Base-by-base conservation (phyloP, 2,329 filamentous ascomycete species). In the Beauveria caledonica region DNA sequence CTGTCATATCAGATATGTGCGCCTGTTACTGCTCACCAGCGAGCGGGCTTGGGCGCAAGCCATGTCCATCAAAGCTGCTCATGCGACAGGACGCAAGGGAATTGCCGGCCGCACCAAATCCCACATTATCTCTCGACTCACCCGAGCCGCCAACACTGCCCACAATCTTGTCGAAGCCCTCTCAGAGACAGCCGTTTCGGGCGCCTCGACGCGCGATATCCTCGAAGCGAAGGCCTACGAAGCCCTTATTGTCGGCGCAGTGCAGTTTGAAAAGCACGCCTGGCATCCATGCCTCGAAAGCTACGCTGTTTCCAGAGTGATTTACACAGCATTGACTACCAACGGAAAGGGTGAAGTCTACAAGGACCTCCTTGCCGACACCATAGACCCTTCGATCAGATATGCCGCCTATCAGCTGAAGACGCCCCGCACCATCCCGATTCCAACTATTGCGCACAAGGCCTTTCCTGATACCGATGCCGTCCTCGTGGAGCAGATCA, bases 41-140 rank as follows among this genome's bases (percentile, higher is more conserved):
- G 94, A 99, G 77, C 85, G 94, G 64, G 90, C 92, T 56, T 97
- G 92, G 90, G 93, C 94, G 42, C 88, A 96, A 73, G 93, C 92
- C 61, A 95, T 97, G 92, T 86, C 89, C 71, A 91, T 97, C 82
- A 97, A 96, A 75, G 84, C 90, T 4, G 79, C 85, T 21, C 90
- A 95, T 71, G 84, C 89, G 44, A 83, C 89, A 67, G 90, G 94
- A 67, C 86, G 87, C 63, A 89, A 90, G 72, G 87, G 86, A 53
- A 88, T 96, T 64, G 84, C 86, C 29, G 88, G 92, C 62, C 85
- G 88, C 57, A 88, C 90, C 19, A 86, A 92, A 69, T 88, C 88
- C 58, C 93, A 99, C 73, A 94, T 97, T 44, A 85, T 95, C 60
- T 96, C 92, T 15, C 86, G 92, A 58, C 79, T 97, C 45, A 83